phyloP scores from a whole-genome alignment of 768 basidiomycete species.

The Suillus sp. region DNA sequence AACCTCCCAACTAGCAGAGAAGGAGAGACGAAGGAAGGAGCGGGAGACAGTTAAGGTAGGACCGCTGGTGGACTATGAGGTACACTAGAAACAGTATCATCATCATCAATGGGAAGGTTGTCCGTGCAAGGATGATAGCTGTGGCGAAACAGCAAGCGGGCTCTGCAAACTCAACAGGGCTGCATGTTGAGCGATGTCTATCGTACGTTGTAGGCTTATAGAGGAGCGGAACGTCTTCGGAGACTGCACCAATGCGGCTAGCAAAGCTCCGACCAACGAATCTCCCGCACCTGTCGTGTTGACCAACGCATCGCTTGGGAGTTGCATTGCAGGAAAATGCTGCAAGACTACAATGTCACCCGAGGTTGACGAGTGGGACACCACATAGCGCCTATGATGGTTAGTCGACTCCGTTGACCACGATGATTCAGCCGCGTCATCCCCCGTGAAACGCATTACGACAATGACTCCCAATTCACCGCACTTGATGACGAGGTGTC shows the following conservation, averaged over 20 bases:
- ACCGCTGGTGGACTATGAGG: constrained; percentile 36
- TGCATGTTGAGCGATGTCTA: constrained; percentile 65
- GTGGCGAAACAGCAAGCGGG: constrained; percentile 65
- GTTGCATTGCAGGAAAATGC: constrained; percentile 65
- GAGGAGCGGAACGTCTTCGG: constrained; percentile 51
- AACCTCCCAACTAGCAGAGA: constrained; percentile 36
- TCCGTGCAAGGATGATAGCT: constrained; percentile 41
- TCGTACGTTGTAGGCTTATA: constrained; percentile 41
- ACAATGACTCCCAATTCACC: constrained; percentile 69
- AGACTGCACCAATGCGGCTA: constrained; percentile 60
- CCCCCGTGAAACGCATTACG: constrained; percentile 54
- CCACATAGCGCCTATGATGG: constrained; percentile 46
- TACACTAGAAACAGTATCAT: constrained; percentile 1
- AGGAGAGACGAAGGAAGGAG: constrained; percentile 52
- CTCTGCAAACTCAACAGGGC: constrained; percentile 62
- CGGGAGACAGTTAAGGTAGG: constrained; percentile 66
- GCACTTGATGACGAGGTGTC: constrained; percentile 83
- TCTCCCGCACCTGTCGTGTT: constrained; percentile 95
- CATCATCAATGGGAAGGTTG: neutral
- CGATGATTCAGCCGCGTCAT: constrained; percentile 41
- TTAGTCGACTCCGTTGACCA: constrained; percentile 58
- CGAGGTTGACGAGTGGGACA: constrained; percentile 49
- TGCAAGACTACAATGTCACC: constrained; percentile 60
- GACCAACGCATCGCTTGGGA: constrained; percentile 41
- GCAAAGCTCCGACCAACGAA: constrained; percentile 79